Base-by-base conservation (phyloP, 1,139 yeast species). In the Trichomonascaceae sp. region DNA sequence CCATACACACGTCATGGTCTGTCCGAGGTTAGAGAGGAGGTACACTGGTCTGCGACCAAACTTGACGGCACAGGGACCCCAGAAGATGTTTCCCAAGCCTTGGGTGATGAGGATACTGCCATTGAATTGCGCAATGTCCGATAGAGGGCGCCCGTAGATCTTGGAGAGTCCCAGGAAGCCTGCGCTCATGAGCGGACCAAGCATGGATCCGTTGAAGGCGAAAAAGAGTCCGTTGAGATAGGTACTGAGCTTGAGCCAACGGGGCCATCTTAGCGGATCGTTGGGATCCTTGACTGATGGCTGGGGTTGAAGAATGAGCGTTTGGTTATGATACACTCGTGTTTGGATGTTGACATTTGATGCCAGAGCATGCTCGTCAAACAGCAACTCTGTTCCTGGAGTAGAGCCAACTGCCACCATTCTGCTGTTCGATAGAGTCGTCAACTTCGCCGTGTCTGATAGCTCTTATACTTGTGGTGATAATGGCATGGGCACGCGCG, bases 31-130 rank as follows among this genome's bases (percentile, higher is more conserved):
- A 11, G 32, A 29, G 14, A 29, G 16, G 11, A 29, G 20, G 15
- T 29, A 29, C 14, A 29, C 32, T 3, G 32, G 32, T 20, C 32
- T 17, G 18, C 32, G 32, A 16, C 32, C 32, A 29, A 29, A 29
- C 16, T 29, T 29, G 20, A 29, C 32, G 11, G 32, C 32, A 13
- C 17, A 29, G 3, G 32, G 32, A 13, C 32, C 32, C 32, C 32
- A 29, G 16, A 29, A 6, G 3, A 29, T 29, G 13, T 27, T 4
- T 6, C 32, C 32, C 11, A 29, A 20, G 3, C 32, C 32, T 22
- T 29, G 32, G 14, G 32, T 17, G 13, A 29, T 29, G 9, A 29
- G 16, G 18, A 29, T 29, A 3, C 26, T 4, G n/a, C 32, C 32
- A 20, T 29, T 29, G 16, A 20, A 29, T 11, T 29, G 32, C 5